Evolutionary conservation across 345 rosid species (phyloP).

Genomic region (Raphanus raphanistrum): DNA sequence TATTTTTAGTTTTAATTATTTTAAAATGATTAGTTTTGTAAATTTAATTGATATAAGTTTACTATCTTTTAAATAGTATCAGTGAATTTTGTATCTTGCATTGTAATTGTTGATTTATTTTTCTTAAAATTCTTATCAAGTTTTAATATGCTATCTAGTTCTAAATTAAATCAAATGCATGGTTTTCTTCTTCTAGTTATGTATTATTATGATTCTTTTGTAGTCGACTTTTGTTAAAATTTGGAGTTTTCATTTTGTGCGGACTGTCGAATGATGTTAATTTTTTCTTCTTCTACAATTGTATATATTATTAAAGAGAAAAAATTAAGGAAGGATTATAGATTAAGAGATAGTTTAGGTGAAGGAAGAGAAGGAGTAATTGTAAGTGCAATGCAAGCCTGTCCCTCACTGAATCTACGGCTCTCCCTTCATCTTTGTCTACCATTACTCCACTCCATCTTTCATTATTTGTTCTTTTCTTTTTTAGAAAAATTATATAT

Average conservation of each 20-base stretch:
- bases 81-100: neutral
- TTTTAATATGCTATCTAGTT: neutral
- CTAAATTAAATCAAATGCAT: neutral
- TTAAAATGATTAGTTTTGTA: neutral
- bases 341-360: conserved; percentile 18
- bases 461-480: neutral
- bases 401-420: conserved; percentile 56
- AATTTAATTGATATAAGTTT: neutral
- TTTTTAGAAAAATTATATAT: neutral
- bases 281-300: neutral
- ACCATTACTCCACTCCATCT: conserved; percentile 43
- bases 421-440: conserved; percentile 37
- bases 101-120: neutral
- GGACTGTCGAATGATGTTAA: neutral
- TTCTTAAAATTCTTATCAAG: neutral
- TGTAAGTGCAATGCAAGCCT: conserved; percentile 50
- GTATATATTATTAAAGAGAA: neutral
- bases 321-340: neutral
- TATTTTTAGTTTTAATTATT: neutral
- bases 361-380: conserved; percentile 2
- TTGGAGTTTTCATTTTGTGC: neutral
- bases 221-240: neutral
- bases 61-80: neutral
- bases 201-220: neutral
- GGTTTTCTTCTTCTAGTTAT: neutral